A percentile compares a stretch with the other conserved stretches of the same genome.
Conservation (phyloP, 2,329 filamentous ascomycete species). For the Fusarium oligoseptatum region DNA sequence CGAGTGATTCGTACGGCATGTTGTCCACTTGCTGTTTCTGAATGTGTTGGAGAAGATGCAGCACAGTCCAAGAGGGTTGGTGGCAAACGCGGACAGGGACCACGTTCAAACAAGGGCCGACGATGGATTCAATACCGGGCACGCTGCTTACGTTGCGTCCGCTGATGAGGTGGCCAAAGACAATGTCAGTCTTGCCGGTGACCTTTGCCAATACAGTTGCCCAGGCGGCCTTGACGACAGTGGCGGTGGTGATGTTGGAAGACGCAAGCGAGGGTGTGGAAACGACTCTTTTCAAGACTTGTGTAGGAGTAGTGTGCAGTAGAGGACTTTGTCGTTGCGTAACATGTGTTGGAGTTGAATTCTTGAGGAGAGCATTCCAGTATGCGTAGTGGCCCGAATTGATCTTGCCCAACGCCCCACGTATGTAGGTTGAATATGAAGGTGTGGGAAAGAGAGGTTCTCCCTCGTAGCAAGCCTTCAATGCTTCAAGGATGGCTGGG, state of each 20-base stretch:
- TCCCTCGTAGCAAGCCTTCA: conserved; percentile 26
- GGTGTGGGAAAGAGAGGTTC: neutral
- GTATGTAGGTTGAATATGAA: conserved; percentile 21
- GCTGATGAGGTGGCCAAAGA: conserved; percentile 37
- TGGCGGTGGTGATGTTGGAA: conserved; percentile 49
- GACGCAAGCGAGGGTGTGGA: conserved; percentile 28
- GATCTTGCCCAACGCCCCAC: neutral
- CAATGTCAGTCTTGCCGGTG: conserved; percentile 48
- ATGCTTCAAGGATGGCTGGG: conserved; percentile 14
- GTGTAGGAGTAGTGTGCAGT: conserved; percentile 11
- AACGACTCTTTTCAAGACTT: conserved; percentile 5
- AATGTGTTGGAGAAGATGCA: conserved; percentile 54
- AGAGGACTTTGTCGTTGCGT: neutral
- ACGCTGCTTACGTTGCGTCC: conserved; percentile 22
- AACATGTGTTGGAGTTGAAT: conserved; percentile 18
- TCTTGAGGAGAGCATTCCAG: conserved; percentile 19
- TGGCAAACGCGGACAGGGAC: conserved; percentile 28
- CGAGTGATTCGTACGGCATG: conserved; percentile 42
- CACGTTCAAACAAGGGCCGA: conserved; percentile 33
- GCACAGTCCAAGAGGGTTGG: conserved; percentile 46
- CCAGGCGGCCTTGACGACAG: conserved; percentile 62
- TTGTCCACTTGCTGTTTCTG: conserved; percentile 56
- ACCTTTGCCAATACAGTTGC: conserved; percentile 54
- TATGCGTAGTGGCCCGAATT: conserved; percentile 16
- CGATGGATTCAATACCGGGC: conserved; percentile 23